phyloP scores from a whole-genome alignment of 495 filamentous ascomycete genomes.

The Lophiotrema nucula region DNA sequence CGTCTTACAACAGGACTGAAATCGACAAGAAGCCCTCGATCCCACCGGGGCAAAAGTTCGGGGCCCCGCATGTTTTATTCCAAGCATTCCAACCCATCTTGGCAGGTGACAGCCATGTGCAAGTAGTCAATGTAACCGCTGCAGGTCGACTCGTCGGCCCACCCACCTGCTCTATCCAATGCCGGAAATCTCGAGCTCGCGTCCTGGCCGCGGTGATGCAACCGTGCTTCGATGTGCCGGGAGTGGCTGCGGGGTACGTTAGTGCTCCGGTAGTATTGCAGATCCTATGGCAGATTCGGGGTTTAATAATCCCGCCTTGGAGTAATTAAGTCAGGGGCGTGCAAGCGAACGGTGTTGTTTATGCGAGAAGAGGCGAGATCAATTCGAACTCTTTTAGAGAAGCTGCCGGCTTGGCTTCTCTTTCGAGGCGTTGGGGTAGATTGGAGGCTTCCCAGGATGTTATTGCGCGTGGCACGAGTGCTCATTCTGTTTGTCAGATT shows the following conservation, averaged over 20 bases:
- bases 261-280: conserved; percentile 19
- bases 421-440: no score
- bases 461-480: no score
- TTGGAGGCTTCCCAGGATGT: no score
- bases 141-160: no score
- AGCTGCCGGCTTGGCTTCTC: no score
- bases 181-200: not conserved
- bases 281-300: conserved; percentile 12
- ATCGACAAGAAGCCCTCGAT: not conserved
- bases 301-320: conserved; percentile 1
- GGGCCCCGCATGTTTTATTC: conserved; percentile 2
- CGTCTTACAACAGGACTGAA: no score
- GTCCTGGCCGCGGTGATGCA: conserved; percentile 8
- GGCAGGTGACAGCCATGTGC: conserved; percentile 8
- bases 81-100: conserved; percentile 1
- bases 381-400: no score
- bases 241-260: conserved; percentile 36
- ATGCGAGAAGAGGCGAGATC: not conserved
- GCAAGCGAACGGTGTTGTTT: not conserved
- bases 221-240: conserved; percentile 26
- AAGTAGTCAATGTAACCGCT: not conserved
- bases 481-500: no score
- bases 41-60: not conserved
- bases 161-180: not conserved
- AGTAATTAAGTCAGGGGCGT: conserved; percentile 5